phyloP scores from a whole-genome alignment of 2,329 filamentous ascomycete genomes.

The Botryosphaeria dothidea region DNA sequence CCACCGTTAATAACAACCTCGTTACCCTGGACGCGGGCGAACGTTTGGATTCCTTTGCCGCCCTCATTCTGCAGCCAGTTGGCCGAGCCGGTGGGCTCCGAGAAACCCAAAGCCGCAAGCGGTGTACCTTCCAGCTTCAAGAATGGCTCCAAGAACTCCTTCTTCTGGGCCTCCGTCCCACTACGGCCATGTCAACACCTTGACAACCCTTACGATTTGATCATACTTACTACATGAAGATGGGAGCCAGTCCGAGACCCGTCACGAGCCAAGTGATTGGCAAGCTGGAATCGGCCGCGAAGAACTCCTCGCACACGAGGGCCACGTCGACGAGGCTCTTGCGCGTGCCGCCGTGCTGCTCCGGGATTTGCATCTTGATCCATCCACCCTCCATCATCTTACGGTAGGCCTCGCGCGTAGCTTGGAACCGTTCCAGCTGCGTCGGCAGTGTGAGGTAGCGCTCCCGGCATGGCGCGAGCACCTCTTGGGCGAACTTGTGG shows the following conservation, averaged over 20 bases:
- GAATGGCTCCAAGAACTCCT: conserved; percentile 51
- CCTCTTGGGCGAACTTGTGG: too few relatives aligned
- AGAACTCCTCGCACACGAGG: conserved; percentile 56
- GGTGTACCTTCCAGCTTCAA: conserved; percentile 47
- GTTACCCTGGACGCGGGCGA: conserved; percentile 46
- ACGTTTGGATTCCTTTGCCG: neutral
- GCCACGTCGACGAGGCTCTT: conserved; percentile 50
- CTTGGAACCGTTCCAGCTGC: too few relatives aligned
- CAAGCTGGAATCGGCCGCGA: conserved; percentile 51
- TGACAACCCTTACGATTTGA: too few relatives aligned
- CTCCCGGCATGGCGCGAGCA: too few relatives aligned
- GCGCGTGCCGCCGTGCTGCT: conserved; percentile 47
- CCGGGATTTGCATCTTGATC: conserved; percentile 41
- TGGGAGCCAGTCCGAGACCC: conserved; percentile 53
- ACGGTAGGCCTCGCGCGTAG: too few relatives aligned
- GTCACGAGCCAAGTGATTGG: conserved; percentile 56
- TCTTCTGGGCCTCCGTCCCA: conserved; percentile 42
- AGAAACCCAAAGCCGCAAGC: conserved; percentile 53
- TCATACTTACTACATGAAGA: conserved; percentile 41
- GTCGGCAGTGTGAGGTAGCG: too few relatives aligned
- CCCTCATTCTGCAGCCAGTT: conserved; percentile 44
- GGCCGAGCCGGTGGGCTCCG: conserved; percentile 54
- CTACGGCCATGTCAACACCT: neutral
- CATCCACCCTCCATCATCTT: neutral
- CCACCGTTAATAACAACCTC: conserved; percentile 55